These are phyloP conservation scores for Trichomonas vaginalis DNA, from an alignment of 208 protist genomes.

Conservation along the genomic window DNA sequence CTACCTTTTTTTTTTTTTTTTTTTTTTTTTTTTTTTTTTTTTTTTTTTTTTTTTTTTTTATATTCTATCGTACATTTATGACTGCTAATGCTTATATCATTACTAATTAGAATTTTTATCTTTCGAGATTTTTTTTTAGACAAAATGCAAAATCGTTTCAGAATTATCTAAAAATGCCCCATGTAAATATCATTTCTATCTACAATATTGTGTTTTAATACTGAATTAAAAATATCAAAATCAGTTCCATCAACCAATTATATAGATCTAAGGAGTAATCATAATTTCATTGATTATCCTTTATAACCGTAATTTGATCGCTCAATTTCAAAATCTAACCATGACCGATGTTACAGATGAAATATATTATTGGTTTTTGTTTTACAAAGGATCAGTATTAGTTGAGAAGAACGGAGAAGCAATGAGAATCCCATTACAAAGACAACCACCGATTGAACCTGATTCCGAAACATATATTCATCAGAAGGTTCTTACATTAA, in stretches of 20 bases:
- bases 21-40: too few species aligned
- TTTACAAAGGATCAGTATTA: background rate
- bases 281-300: background rate
- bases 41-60: too few species aligned
- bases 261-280: background rate
- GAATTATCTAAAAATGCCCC: background rate
- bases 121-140: too few species aligned
- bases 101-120: too few species aligned
- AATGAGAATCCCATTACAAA: background rate
- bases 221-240: background rate
- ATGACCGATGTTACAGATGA: background rate
- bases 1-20: too few species aligned
- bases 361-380: background rate
- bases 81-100: too few species aligned
- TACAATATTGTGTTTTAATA: background rate
- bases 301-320: background rate
- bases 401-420: background rate
- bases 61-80: too few species aligned
- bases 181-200: background rate
- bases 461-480: background rate
- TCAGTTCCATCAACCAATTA: background rate
- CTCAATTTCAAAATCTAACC: background rate
- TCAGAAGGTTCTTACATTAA: background rate
- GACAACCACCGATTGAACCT: background rate
- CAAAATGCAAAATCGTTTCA: background rate